Conservation (phyloP, 2,329 filamentous ascomycete genomes). For the Clarireedia monteithiana region DNA sequence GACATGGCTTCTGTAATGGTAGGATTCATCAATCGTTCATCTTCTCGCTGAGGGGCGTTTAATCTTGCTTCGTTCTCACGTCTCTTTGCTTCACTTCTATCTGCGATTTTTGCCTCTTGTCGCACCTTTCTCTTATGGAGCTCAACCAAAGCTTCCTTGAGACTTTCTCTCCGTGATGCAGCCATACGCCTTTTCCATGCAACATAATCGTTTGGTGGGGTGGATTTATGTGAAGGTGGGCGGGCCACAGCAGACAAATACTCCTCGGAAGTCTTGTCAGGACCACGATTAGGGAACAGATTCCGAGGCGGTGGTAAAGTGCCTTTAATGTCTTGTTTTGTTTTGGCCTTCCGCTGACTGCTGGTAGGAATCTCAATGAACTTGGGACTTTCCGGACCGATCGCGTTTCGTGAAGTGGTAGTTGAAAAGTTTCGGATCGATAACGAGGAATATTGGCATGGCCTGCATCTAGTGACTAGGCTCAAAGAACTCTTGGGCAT, state of each 20-base stretch:
- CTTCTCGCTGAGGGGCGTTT: conserved; percentile 59
- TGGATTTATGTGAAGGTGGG: conserved; percentile 33
- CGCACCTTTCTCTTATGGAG: conserved; percentile 59
- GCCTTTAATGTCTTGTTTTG: conserved; percentile 53
- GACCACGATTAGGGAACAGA: conserved; percentile 57
- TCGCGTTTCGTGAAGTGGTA: conserved; percentile 34
- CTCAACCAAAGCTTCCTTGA: conserved; percentile 62
- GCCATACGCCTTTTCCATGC: conserved; percentile 70
- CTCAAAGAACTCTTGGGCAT: conserved; percentile 23
- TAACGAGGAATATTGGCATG: conserved; percentile 16
- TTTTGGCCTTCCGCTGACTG: conserved; percentile 49
- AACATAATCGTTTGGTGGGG: conserved; percentile 24
- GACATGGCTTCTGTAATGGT: conserved; percentile 50
- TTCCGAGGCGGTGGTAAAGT: conserved; percentile 76
- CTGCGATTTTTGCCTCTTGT: conserved; percentile 31
- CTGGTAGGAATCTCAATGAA: conserved; percentile 77
- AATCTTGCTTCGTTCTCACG: conserved; percentile 40
- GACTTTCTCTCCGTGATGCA: conserved; percentile 58
- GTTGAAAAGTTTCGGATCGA: conserved; percentile 38
- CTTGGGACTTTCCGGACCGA: conserved; percentile 79
- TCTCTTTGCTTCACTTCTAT: conserved; percentile 40
- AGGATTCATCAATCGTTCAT: conserved; percentile 68
- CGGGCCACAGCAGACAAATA: conserved; percentile 57
- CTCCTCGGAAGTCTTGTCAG: conserved; percentile 50
- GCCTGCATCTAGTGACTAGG: conserved; percentile 26